Evolutionary conservation across 2,329 filamentous ascomycete species (phyloP), one percentile per base, ranked within the genome.

Genomic region (Epichloe amarillans): DNA sequence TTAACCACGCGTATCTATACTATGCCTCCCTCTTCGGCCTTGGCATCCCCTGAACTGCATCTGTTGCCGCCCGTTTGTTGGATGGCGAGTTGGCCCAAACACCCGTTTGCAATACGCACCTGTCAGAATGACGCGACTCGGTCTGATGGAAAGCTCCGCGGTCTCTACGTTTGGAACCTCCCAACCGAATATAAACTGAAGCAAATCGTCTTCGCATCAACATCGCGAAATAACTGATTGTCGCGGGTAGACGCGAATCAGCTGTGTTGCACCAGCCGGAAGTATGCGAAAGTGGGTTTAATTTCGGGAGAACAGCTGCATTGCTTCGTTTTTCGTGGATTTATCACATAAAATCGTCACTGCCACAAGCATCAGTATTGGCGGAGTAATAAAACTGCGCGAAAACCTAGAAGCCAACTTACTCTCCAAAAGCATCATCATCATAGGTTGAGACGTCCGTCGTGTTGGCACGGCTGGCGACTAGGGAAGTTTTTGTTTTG

Each of bases 401-500:
- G 2, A 4, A 19, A 6, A 5, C 7, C 8, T 11, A 4, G 4
- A 23, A 19, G 10, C 8, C 6, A 35, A 83, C 88, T 76, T 75
- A 88, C 80, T 95, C 91, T 70, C 87, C 91, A 63, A 88, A 88
- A 54, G 66, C 74, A 40, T 88, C 86, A 50, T 89, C 85, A 33
- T 88, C 86, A 62, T 97, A 95, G 46, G 80, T 73, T 51, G 77
- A 79, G n/a, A 80, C 82, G 67, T 97, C 91, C 15, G 82, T 76
- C 47, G 71, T 70, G 56, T 75, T 75, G 60, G 75, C 69, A 63
- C 84, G 72, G 62, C 69, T 72, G 53, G 86, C 82, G 50, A 86
- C 85, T 47, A 97, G 74, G 6, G 81, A 84, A 17, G 86, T 81
- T 82, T 98, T 98, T 39, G 86, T 95, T 82, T 97, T 97, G 55